Conservation (phyloP, 2,329 filamentous ascomycete genomes). For the Sclerotinia sclerotiorum region DNA sequence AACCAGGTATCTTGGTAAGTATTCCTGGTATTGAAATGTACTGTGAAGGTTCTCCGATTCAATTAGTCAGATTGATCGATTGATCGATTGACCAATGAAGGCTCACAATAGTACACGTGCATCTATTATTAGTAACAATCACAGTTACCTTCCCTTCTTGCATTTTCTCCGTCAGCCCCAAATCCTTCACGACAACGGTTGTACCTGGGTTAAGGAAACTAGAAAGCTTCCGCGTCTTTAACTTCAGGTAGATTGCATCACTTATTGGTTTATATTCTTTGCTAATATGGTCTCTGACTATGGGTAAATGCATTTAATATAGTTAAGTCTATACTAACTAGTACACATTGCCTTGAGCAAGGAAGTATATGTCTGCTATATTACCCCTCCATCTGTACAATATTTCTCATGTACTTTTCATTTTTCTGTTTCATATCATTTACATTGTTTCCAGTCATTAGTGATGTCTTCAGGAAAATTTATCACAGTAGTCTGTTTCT, state of each 20-base stretch:
- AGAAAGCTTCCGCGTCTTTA: slow-evolving; percentile 2
- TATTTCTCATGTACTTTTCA: neutral
- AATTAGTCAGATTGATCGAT: neutral
- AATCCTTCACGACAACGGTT: neutral
- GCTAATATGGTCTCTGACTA: neutral
- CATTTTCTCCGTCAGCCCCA: neutral
- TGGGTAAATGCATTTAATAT: neutral
- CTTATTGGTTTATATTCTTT: neutral
- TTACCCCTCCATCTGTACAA: slow-evolving; percentile 14
- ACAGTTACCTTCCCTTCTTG: slow-evolving; percentile 4
- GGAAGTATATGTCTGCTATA: slow-evolving; percentile 4
- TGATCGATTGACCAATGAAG: neutral
- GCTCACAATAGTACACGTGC: neutral
- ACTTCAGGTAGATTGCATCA: neutral
- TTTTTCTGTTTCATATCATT: neutral
- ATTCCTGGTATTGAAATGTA: neutral
- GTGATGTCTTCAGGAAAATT: slow-evolving; percentile 27
- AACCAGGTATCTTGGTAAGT: neutral
- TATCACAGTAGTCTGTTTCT: slow-evolving; percentile 18
- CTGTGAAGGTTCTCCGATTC: neutral
- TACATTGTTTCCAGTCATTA: neutral
- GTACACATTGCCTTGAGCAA: neutral
- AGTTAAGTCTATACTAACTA: neutral
- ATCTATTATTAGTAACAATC: neutral
- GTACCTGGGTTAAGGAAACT: neutral